Percentiles rank a stretch among this genome's conserved stretches.
Conservation (phyloP, 106 monocot genomes). For the Xerophyta viscosa region DNA sequence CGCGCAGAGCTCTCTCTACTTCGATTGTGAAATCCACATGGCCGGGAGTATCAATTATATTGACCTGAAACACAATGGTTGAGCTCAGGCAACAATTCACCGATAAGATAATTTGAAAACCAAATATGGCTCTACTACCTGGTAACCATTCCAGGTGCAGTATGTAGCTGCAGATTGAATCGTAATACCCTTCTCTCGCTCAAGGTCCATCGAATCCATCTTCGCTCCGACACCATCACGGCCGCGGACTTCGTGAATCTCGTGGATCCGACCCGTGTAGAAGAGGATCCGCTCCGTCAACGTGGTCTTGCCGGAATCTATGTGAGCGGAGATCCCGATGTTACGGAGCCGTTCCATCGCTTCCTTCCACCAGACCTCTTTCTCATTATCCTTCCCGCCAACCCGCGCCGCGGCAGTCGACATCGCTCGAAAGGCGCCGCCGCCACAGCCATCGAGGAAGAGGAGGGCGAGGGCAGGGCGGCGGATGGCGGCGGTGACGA, state of each 20-base stretch:
- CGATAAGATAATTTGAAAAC: no score
- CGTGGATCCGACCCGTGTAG: slow-evolving; percentile 95
- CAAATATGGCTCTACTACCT: slow-evolving; percentile 21
- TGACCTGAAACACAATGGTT: slow-evolving; percentile 40
- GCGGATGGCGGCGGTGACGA: slow-evolving; percentile 38
- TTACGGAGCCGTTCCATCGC: slow-evolving; percentile 79
- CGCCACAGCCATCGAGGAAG: slow-evolving; percentile 10
- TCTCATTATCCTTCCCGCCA: slow-evolving; percentile 47
- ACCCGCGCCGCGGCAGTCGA: slow-evolving; percentile 23
- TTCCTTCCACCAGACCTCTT: slow-evolving; percentile 79
- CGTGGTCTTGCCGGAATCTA: slow-evolving; percentile 98
- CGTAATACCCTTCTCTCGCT: slow-evolving; percentile 97
- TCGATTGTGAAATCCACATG: slow-evolving; percentile 99
- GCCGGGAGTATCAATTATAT: slow-evolving; percentile 98
- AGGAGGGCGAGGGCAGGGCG: slow-evolving; percentile 19
- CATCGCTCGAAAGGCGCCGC: background rate
- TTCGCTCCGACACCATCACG: slow-evolving; percentile 94
- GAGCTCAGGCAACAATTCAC: slow-evolving; percentile 2
- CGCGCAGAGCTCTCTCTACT: slow-evolving; percentile 93
- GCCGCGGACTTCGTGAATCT: slow-evolving; percentile 96
- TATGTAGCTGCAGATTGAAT: slow-evolving; percentile 99
- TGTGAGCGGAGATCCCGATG: slow-evolving; percentile 97
- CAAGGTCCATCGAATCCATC: slow-evolving; percentile 99
- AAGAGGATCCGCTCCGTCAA: slow-evolving; percentile 86
- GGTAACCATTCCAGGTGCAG: slow-evolving; percentile 89